Evolutionary conservation across 1,284 basidiomycete genomes (phyloP).

Genomic region (Exobasidium cylindrosporum): DNA sequence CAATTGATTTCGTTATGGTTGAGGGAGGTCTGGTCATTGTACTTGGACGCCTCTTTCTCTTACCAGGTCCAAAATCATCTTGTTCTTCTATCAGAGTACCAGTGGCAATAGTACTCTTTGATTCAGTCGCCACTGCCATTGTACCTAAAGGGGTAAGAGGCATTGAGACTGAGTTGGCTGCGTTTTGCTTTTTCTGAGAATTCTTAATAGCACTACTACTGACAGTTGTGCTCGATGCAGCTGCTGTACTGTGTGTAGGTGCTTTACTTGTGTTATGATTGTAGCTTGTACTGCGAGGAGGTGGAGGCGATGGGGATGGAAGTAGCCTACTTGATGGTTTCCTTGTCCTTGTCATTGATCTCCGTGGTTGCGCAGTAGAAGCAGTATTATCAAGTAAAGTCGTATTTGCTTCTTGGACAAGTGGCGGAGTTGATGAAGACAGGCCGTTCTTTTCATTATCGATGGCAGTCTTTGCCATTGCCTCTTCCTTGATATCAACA

Average conservation of each 20-base stretch:
- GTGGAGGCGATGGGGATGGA: constrained; percentile 9
- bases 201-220: background rate
- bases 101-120: background rate
- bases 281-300: background rate
- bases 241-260: background rate
- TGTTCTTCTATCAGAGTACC: background rate
- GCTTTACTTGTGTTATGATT: background rate
- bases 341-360: constrained; percentile 6
- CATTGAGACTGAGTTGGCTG: background rate
- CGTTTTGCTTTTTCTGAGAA: background rate
- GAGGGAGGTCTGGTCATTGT: constrained; percentile 14
- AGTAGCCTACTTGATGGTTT: constrained; percentile 11
- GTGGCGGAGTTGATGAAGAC: background rate
- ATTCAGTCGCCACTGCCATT: background rate
- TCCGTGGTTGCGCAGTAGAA: background rate
- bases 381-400: background rate
- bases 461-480: background rate
- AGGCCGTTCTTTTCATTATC: background rate
- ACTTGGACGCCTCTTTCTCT: constrained; percentile 14
- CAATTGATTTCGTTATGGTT: constrained; percentile 9
- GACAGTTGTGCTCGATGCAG: background rate
- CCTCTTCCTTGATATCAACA: background rate
- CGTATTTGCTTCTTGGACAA: background rate
- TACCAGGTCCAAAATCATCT: constrained; percentile 12
- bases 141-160: too few species aligned